Evolutionary conservation across 805 yeast genomes (phyloP).

Genomic region (Tetrapisispora phaffii): DNA sequence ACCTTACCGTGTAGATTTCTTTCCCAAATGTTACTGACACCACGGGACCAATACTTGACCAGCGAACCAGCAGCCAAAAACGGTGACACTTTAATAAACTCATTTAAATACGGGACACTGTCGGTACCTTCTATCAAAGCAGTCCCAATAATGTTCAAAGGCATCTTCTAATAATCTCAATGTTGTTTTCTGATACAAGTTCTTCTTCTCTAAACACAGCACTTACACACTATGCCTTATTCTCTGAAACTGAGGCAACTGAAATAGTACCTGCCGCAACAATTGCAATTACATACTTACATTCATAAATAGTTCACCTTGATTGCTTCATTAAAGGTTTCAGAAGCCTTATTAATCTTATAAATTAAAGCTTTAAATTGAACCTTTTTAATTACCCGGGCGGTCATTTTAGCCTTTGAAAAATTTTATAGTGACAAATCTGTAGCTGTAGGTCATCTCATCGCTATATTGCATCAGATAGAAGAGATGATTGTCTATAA

Average conservation of each 20-base stretch:
- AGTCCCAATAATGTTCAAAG: conserved; percentile 68
- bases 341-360: neutral
- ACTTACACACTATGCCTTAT: too few species aligned
- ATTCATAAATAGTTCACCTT: too few species aligned
- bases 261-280: too few species aligned
- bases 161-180: conserved; percentile 42
- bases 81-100: conserved; percentile 51
- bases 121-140: conserved; percentile 64
- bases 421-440: conserved; percentile 1
- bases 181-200: neutral
- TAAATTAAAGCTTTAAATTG: too few species aligned
- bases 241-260: too few species aligned
- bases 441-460: conserved; percentile 13
- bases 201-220: neutral
- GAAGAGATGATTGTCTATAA: neutral
- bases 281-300: too few species aligned
- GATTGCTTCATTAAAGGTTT: too few species aligned
- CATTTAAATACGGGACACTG: conserved; percentile 63
- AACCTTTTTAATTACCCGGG: neutral
- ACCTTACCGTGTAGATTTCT: conserved; percentile 88
- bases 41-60: conserved; percentile 67
- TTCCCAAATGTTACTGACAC: conserved; percentile 81
- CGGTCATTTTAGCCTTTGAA: neutral
- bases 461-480: conserved; percentile 9
- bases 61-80: conserved; percentile 36